Conservation (phyloP, 345 rosid species). For the Euclidium syriacum region DNA sequence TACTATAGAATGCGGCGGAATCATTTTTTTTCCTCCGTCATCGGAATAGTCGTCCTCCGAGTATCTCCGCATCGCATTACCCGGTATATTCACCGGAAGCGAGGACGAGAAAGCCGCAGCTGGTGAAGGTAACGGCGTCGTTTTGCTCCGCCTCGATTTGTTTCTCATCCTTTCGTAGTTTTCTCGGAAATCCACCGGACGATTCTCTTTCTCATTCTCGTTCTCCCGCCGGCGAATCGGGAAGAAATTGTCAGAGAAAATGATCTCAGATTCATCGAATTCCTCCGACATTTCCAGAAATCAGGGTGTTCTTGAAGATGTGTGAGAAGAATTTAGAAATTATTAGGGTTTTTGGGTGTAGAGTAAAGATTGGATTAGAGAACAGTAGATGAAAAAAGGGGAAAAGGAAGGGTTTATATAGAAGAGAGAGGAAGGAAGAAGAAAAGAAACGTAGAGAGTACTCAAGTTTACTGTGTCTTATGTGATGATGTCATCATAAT, state of each 20-base stretch:
- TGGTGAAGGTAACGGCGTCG: constrained; percentile 10
- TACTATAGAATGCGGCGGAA: constrained; percentile 38
- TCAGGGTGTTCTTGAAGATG: neutral
- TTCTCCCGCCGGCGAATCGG: neutral
- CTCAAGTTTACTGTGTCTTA: constrained; percentile 24
- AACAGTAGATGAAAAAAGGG: constrained; percentile 7
- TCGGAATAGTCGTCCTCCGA: constrained; percentile 26
- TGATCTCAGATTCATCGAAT: constrained; percentile 49
- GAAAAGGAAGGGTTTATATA: constrained; percentile 27
- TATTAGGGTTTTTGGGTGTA: neutral
- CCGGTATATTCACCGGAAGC: constrained; percentile 37
- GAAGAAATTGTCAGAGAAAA: constrained; percentile 32
- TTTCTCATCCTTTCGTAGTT: neutral
- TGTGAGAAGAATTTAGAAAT: neutral
- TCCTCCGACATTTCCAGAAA: constrained; percentile 34
- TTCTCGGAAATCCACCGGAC: constrained; percentile 12
- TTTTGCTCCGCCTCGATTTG: constrained; percentile 11
- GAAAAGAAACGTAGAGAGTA: constrained; percentile 30
- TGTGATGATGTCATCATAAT: constrained; percentile 37
- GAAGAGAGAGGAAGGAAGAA: constrained; percentile 12
- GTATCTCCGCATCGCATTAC: neutral
- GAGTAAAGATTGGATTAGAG: neutral
- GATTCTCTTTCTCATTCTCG: constrained; percentile 17
- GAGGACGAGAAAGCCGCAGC: constrained; percentile 10
- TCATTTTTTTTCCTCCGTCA: constrained; percentile 26